A percentile compares a stretch with the other conserved stretches of the same genome.
Evolutionary conservation across 2,329 filamentous ascomycete genomes (phyloP).

Genomic region (Aspergillus nomiae): DNA sequence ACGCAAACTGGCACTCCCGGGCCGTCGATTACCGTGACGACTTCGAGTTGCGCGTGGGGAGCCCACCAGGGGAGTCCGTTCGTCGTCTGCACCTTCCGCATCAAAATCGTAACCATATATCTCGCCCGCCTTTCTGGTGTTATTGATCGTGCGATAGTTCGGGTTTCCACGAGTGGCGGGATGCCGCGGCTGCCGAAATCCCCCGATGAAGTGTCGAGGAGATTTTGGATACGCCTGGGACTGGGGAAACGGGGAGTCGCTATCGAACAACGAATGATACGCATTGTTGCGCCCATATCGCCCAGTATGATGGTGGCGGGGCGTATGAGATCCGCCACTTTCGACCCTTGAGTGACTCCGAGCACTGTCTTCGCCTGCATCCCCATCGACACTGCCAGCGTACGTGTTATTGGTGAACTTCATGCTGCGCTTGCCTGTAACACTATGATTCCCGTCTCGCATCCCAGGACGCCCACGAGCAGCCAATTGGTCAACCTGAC

Average conservation of each 20-base stretch:
- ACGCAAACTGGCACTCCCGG: constrained; percentile 60
- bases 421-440: constrained; percentile 86
- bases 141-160: constrained; percentile 48
- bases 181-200: constrained; percentile 67
- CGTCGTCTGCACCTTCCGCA: constrained; percentile 80
- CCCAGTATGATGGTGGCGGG: constrained; percentile 77
- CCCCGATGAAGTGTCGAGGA: constrained; percentile 53
- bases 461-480: constrained; percentile 65
- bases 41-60: constrained; percentile 63
- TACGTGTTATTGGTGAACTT: constrained; percentile 86
- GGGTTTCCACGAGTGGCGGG: constrained; percentile 66
- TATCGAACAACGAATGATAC: constrained; percentile 73
- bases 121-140: constrained; percentile 61
- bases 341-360: constrained; percentile 64
- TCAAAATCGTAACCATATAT: constrained; percentile 77
- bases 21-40: constrained; percentile 54
- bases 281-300: constrained; percentile 72
- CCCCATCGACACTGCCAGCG: constrained; percentile 63
- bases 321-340: constrained; percentile 57
- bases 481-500: constrained; percentile 49
- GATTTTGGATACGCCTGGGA: constrained; percentile 68
- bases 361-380: constrained; percentile 66
- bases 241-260: constrained; percentile 69
- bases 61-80: constrained; percentile 78
- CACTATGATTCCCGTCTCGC: constrained; percentile 64